Percentiles rank a stretch among this genome's conserved stretches.
Conservation (phyloP, 768 basidiomycete genomes). For the Saitozyma podzolica region DNA sequence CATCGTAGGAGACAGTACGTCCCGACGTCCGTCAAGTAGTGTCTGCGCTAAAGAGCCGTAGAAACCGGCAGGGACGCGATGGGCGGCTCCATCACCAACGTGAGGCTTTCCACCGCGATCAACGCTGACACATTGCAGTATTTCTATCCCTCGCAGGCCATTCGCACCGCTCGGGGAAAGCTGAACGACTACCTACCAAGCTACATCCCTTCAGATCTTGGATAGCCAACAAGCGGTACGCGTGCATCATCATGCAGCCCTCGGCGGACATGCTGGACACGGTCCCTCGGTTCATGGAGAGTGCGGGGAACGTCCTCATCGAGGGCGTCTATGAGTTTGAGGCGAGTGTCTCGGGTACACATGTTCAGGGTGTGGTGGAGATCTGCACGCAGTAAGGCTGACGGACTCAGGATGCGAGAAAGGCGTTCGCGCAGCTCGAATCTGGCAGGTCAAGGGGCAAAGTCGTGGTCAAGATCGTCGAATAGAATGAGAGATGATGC, state of each 20-base stretch:
- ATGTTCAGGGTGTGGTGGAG: no score
- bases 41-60: conserved; percentile 1
- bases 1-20: conserved; percentile 42
- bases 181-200: conserved; percentile 18
- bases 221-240: conserved; percentile 23
- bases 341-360: conserved; percentile 10
- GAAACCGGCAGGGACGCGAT: conserved; percentile 30
- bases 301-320: conserved; percentile 22
- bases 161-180: conserved; percentile 12
- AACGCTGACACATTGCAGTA: conserved; percentile 2
- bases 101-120: neutral
- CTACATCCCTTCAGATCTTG: conserved; percentile 16
- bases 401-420: conserved; percentile 56
- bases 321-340: conserved; percentile 23
- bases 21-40: no score
- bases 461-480: conserved; percentile 5
- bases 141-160: conserved; percentile 20
- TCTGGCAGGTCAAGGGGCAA: conserved; percentile 54
- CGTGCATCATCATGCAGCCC: conserved; percentile 20
- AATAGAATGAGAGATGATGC: no score
- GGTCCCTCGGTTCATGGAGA: conserved; percentile 20
- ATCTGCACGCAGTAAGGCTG: neutral
- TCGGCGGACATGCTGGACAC: conserved; percentile 20
- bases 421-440: conserved; percentile 67
- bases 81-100: conserved; percentile 33